Conservation (phyloP, 2,329 filamentous ascomycete species). For the Epichloe typhina region DNA sequence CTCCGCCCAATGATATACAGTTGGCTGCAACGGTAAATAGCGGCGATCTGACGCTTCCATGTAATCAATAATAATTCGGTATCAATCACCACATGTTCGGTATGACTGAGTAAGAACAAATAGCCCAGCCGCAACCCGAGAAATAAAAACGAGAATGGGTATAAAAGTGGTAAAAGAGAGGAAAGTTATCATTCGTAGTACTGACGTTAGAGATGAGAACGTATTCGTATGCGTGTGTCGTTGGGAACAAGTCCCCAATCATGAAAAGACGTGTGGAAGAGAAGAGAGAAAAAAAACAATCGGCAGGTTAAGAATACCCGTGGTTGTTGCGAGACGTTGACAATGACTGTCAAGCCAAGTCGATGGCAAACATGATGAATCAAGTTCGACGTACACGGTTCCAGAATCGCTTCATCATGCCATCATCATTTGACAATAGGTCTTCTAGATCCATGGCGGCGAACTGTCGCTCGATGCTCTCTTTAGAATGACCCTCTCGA, state of each 20-base stretch:
- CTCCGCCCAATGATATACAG: conserved; percentile 8
- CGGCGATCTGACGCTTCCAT: background rate
- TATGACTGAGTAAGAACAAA: background rate
- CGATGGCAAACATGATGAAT: background rate
- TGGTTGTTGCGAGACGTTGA: too few species aligned
- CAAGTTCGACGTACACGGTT: conserved; percentile 40
- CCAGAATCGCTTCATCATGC: conserved; percentile 51
- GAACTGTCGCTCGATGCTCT: conserved; percentile 40
- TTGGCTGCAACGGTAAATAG: background rate
- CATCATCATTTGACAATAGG: conserved; percentile 26
- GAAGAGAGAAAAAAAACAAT: too few species aligned
- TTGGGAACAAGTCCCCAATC: background rate
- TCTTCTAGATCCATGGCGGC: conserved; percentile 39
- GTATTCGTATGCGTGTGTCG: background rate
- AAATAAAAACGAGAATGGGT: background rate
- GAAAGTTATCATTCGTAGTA: background rate
- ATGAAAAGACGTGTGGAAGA: background rate
- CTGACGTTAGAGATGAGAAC: background rate
- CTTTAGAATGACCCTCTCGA: conserved; percentile 29
- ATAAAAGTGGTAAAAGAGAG: background rate
- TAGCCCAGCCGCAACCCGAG: background rate
- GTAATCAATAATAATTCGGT: background rate
- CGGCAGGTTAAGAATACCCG: too few species aligned
- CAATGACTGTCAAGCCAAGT: too few species aligned
- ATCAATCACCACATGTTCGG: background rate